Conservation (phyloP, 2,329 filamentous ascomycete species). For the Colletotrichum aenigma region DNA sequence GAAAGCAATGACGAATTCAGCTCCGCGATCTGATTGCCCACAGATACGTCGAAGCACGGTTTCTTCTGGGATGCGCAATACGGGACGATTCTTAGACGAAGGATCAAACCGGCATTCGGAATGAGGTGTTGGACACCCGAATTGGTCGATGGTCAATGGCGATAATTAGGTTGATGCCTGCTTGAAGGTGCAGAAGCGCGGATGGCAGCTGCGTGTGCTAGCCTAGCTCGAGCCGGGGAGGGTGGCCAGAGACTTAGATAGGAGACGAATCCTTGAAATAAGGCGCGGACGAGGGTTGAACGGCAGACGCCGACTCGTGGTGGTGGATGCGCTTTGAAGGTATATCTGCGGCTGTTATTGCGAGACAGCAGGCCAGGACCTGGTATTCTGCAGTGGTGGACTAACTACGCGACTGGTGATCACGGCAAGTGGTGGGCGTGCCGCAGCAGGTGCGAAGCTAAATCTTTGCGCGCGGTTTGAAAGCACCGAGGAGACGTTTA, state of each 20-base stretch:
- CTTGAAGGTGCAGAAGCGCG: not conserved
- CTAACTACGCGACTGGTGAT: not conserved
- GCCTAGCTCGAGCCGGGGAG: not conserved
- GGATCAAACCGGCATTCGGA: not conserved
- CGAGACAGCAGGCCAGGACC: slow-evolving; percentile 6
- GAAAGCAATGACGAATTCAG: not conserved
- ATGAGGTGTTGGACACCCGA: not conserved
- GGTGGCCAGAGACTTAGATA: not conserved
- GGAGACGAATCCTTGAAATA: not conserved
- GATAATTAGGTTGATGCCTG: slow-evolving; percentile 6
- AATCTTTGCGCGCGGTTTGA: not conserved
- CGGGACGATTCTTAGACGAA: not conserved
- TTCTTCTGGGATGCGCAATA: not conserved
- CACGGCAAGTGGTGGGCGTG: slow-evolving; percentile 4
- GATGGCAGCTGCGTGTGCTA: slow-evolving; percentile 1
- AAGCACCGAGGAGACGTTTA: not conserved
- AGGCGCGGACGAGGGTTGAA: not conserved
- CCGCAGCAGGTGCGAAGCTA: not conserved
- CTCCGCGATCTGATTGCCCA: not conserved
- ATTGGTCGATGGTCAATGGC: not conserved
- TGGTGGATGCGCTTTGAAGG: slow-evolving; percentile 10
- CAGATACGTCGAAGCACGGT: not conserved
- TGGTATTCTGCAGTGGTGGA: not conserved
- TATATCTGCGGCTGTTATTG: slow-evolving; percentile 12
- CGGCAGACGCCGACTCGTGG: not conserved